A percentile compares a stretch with the other conserved stretches of the same genome.
These are phyloP conservation scores for Pestalotiopsis sp. DNA, from an alignment of 2,329 filamentous ascomycete species.

Conservation along the genomic window DNA sequence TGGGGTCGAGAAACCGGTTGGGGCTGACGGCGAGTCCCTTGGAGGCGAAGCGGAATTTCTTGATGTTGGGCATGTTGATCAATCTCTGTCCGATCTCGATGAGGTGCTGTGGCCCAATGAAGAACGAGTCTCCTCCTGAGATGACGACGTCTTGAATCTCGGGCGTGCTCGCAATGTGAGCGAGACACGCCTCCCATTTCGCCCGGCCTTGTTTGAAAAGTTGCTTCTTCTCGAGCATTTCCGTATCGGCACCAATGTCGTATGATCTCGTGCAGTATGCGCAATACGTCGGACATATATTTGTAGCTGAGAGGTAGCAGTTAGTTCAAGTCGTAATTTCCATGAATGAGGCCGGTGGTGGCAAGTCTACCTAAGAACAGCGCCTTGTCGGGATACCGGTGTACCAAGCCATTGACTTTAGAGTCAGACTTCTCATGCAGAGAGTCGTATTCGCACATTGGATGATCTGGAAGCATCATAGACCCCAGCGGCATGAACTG, in stretches of 20 bases:
- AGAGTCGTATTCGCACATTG: constrained; percentile 57
- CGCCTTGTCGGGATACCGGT: constrained; percentile 66
- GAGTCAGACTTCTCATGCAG: constrained; percentile 60
- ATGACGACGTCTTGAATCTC: constrained; percentile 61
- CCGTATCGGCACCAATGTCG: constrained; percentile 58
- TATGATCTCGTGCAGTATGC: constrained; percentile 65
- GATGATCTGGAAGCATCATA: constrained; percentile 55
- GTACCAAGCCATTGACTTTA: constrained; percentile 60
- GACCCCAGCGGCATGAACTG: constrained; percentile 64
- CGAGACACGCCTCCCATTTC: constrained; percentile 60
- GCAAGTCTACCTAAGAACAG: constrained; percentile 58
- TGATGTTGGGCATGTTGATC: constrained; percentile 59
- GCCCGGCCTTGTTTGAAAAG: constrained; percentile 41
- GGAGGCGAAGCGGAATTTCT: constrained; percentile 62
- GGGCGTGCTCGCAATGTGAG: constrained; percentile 55
- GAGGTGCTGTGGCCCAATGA: constrained; percentile 55
- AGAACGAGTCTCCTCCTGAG: constrained; percentile 65
- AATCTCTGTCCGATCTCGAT: constrained; percentile 56
- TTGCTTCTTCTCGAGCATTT: constrained; percentile 45
- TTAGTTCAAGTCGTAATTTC: not conserved
- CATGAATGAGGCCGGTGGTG: not conserved
- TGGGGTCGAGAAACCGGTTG: constrained; percentile 52
- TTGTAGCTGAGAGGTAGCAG: constrained; percentile 46
- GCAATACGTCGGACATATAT: constrained; percentile 66
- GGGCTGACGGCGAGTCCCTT: constrained; percentile 65